Percentiles rank a stretch among this genome's conserved stretches.
phyloP scores from a whole-genome alignment of 2,329 filamentous ascomycete species.

The Pseudogymnoascus sp. region DNA sequence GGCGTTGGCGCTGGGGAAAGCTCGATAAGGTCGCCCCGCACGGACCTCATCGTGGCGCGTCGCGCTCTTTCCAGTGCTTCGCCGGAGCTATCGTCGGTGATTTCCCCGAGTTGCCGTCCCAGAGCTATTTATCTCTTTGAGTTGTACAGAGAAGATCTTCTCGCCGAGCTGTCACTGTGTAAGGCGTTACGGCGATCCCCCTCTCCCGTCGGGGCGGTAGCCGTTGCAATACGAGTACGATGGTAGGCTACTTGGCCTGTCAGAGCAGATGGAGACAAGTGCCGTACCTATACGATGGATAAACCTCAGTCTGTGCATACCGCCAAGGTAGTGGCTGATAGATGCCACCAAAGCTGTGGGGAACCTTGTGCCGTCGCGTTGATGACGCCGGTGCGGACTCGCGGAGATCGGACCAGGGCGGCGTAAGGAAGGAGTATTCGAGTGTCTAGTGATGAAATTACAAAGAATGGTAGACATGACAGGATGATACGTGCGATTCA shows the following conservation, averaged over 20 bases:
- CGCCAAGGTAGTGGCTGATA: background rate
- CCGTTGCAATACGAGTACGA: background rate
- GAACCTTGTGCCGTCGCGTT: background rate
- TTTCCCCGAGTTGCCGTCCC: background rate
- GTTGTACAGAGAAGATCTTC: background rate
- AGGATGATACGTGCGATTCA: background rate
- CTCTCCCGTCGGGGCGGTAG: background rate
- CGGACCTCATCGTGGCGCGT: background rate
- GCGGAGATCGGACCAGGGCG: background rate
- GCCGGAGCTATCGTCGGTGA: background rate
- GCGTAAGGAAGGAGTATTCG: background rate
- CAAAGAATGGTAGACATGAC: background rate
- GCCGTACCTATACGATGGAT: background rate
- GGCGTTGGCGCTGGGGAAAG: background rate
- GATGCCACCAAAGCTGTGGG: background rate
- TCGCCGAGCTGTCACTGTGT: background rate
- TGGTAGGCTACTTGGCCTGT: background rate
- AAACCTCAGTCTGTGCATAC: conserved; percentile 2
- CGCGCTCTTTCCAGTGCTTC: background rate
- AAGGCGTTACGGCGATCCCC: background rate
- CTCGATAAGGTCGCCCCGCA: background rate
- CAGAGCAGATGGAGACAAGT: background rate
- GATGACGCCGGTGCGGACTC: background rate
- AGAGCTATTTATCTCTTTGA: background rate
- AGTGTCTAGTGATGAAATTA: background rate